Evolutionary conservation across 1,139 yeast genomes (phyloP).

Genomic region (Pichia sp.): DNA sequence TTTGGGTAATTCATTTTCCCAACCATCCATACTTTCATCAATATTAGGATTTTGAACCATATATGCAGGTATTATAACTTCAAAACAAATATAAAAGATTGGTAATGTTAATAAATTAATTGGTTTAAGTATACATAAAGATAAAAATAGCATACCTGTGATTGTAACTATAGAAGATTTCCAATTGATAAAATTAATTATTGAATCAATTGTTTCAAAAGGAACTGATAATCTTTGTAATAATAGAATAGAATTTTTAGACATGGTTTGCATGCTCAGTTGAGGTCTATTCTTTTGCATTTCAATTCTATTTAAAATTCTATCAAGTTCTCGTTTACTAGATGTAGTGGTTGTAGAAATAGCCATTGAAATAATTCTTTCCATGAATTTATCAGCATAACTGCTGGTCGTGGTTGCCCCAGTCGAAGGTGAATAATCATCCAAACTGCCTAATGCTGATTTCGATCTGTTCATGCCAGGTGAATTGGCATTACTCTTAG

Average conservation of each 20-base stretch:
- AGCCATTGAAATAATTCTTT: slow-evolving; percentile 61
- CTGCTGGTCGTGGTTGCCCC: slow-evolving; percentile 4
- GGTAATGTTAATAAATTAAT: slow-evolving; percentile 50
- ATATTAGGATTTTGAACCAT: slow-evolving; percentile 37
- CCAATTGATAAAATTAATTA: slow-evolving; percentile 58
- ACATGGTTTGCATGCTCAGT: slow-evolving; percentile 62
- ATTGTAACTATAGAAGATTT: slow-evolving; percentile 55
- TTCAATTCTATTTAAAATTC: slow-evolving; percentile 44
- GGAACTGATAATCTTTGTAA: slow-evolving; percentile 59
- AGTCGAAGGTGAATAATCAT: no score
- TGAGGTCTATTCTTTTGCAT: slow-evolving; percentile 63
- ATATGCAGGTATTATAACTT: slow-evolving; percentile 67
- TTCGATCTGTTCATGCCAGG: no score
- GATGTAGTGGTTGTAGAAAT: slow-evolving; percentile 54
- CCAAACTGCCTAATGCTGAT: no score
- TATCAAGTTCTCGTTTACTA: slow-evolving; percentile 33
- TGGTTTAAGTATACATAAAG: slow-evolving; percentile 63
- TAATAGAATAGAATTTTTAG: slow-evolving; percentile 60
- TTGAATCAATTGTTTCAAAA: slow-evolving; percentile 53
- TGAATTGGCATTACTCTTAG: no score
- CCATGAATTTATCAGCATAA: slow-evolving; percentile 64
- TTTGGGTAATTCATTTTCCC: slow-evolving; percentile 48
- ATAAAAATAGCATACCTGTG: slow-evolving; percentile 47
- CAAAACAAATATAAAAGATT: slow-evolving; percentile 44
- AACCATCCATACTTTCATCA: slow-evolving; percentile 31